Evolutionary conservation across 1,284 basidiomycete genomes (phyloP).

Genomic region (Boletus calvinii): DNA sequence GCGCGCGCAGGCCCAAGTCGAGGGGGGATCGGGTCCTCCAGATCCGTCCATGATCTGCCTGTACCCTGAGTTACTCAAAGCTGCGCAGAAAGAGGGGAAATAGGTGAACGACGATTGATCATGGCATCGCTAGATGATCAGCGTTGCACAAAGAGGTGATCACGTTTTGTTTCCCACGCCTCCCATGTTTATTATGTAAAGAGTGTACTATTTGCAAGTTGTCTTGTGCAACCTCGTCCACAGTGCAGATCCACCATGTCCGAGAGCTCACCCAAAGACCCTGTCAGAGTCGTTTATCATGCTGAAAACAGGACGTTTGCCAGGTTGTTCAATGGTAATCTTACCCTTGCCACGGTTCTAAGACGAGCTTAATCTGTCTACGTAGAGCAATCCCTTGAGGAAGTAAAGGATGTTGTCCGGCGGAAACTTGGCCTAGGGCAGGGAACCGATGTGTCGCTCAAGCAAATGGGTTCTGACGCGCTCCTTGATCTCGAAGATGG

Average conservation of each 20-base stretch:
- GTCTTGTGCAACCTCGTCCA: background rate
- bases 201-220: background rate
- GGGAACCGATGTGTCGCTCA: slow-evolving; percentile 45
- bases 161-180: background rate
- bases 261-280: slow-evolving; percentile 39
- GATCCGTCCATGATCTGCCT: background rate
- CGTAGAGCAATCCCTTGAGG: slow-evolving; percentile 58
- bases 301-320: slow-evolving; percentile 52
- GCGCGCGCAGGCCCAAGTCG: background rate
- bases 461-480: slow-evolving; percentile 54
- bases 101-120: background rate
- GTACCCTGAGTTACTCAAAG: background rate
- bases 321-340: slow-evolving; percentile 58
- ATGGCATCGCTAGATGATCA: too few relatives aligned
- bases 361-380: slow-evolving; percentile 7
- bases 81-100: background rate
- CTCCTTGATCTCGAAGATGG: slow-evolving; percentile 71
- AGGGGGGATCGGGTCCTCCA: background rate
- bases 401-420: slow-evolving; percentile 54
- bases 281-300: slow-evolving; percentile 53
- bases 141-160: too few relatives aligned
- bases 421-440: slow-evolving; percentile 55
- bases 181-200: slow-evolving; percentile 12
- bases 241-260: slow-evolving; percentile 13
- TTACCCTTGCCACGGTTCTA: background rate